These are phyloP conservation scores for Populus simonii DNA, from an alignment of 345 rosid species.

Conservation along the genomic window DNA sequence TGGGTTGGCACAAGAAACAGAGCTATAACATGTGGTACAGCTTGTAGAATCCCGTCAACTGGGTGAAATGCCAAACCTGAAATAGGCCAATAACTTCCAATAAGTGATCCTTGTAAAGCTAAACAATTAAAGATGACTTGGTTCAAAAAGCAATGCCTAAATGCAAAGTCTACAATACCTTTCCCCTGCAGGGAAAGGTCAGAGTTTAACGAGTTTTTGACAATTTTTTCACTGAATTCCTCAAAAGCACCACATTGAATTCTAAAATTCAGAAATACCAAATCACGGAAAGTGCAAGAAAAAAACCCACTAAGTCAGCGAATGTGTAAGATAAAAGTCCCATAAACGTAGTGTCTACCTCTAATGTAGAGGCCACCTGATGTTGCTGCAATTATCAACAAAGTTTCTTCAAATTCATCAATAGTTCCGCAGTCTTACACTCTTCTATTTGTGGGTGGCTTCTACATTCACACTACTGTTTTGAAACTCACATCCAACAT, in stretches of 20 bases:
- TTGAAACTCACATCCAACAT: not conserved
- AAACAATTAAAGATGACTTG: not conserved
- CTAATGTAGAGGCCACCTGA: not conserved
- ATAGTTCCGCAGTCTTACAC: not conserved
- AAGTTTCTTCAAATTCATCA: not conserved
- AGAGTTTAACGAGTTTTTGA: too few species aligned
- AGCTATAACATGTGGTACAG: conserved; percentile 75
- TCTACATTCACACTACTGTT: not conserved
- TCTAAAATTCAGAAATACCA: not conserved
- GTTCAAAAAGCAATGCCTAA: not conserved
- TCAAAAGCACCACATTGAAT: not conserved
- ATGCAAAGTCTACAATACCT: not conserved
- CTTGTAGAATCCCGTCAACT: conserved; percentile 85
- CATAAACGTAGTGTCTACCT: not conserved
- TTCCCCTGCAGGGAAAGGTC: not conserved
- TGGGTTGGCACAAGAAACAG: conserved; percentile 76
- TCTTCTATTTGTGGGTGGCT: not conserved
- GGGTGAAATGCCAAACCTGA: conserved; percentile 96
- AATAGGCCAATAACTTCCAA: not conserved
- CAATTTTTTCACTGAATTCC: not conserved
- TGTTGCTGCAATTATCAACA: not conserved
- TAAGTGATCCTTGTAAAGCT: not conserved
- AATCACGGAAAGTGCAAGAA: not conserved
- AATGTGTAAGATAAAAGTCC: not conserved
- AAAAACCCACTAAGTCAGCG: too few species aligned